phyloP scores from a whole-genome alignment of 2,329 filamentous ascomycete genomes.

The Zymoseptoria crescenta region DNA sequence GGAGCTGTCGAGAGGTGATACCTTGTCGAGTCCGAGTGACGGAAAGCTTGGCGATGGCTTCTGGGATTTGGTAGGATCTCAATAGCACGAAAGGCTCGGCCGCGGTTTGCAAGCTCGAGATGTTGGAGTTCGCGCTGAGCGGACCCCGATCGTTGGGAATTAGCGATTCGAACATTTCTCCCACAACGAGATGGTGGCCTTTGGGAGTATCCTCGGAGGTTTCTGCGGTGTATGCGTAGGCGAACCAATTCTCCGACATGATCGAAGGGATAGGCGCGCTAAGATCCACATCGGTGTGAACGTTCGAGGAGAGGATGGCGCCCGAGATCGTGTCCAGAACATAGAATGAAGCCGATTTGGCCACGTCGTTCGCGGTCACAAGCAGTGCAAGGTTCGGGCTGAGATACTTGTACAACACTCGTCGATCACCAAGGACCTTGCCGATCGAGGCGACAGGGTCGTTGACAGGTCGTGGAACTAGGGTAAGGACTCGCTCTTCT shows the following conservation, averaged over 20 bases:
- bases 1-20: slow-evolving; percentile 73
- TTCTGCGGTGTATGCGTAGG: slow-evolving; percentile 64
- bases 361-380: slow-evolving; percentile 55
- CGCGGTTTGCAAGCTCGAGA: slow-evolving; percentile 64
- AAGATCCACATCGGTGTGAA: slow-evolving; percentile 66
- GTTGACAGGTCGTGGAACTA: slow-evolving; percentile 62
- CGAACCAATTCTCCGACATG: slow-evolving; percentile 91
- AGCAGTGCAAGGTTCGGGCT: slow-evolving; percentile 79
- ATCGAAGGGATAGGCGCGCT: slow-evolving; percentile 66
- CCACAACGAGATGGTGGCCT: slow-evolving; percentile 77
- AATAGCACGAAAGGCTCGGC: slow-evolving; percentile 67
- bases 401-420: slow-evolving; percentile 95
- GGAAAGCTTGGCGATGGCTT: slow-evolving; percentile 68
- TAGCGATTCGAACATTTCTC: slow-evolving; percentile 84
- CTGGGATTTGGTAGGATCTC: slow-evolving; percentile 72
- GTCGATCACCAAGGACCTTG: slow-evolving; percentile 80
- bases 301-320: slow-evolving; percentile 63
- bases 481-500: slow-evolving; percentile 59
- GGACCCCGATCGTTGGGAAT: slow-evolving; percentile 76
- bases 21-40: slow-evolving; percentile 89
- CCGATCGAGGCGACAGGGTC: slow-evolving; percentile 94
- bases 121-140: slow-evolving; percentile 61
- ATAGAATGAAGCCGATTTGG: slow-evolving; percentile 60
- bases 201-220: slow-evolving; percentile 52
- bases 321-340: slow-evolving; percentile 83